Percentiles rank a stretch among this genome's conserved stretches.
Evolutionary conservation across 257 asterid species (phyloP).

Genomic region (Nicotiana undulata): DNA sequence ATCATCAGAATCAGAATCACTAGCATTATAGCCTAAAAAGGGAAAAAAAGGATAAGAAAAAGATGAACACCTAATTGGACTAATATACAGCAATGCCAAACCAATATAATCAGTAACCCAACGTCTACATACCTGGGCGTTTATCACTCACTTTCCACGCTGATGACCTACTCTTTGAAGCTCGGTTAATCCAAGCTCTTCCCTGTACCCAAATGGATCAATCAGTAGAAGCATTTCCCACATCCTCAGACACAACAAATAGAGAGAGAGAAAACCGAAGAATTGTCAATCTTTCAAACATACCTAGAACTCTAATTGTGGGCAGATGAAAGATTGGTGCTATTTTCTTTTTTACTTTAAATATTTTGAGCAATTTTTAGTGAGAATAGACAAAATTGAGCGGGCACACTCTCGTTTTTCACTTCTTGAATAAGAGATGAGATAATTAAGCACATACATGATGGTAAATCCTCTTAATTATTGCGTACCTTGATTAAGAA

Average conservation of each 20-base stretch:
- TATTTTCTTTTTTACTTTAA: background rate
- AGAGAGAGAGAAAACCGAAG: background rate
- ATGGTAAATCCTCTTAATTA: background rate
- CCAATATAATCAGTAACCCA: background rate
- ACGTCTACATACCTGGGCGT: constrained; percentile 64
- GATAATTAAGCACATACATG: background rate
- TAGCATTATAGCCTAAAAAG: constrained; percentile 65
- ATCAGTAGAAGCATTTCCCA: background rate
- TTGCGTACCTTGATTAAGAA: background rate
- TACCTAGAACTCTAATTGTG: background rate
- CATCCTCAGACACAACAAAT: background rate
- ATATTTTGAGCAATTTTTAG: background rate
- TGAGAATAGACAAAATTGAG: background rate
- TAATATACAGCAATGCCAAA: background rate
- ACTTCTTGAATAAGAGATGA: background rate
- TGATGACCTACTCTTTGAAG: constrained; percentile 62
- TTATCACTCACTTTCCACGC: constrained; percentile 81
- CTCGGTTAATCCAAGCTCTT: constrained; percentile 70
- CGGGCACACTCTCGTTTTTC: background rate
- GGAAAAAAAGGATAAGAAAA: background rate
- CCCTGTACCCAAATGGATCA: constrained; percentile 43
- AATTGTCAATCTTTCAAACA: background rate
- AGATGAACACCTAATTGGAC: background rate
- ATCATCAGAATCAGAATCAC: constrained; percentile 91
- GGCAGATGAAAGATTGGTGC: background rate